Evolutionary conservation across 208 protist genomes (phyloP).

Genomic region (Trichomonas vaginalis): DNA sequence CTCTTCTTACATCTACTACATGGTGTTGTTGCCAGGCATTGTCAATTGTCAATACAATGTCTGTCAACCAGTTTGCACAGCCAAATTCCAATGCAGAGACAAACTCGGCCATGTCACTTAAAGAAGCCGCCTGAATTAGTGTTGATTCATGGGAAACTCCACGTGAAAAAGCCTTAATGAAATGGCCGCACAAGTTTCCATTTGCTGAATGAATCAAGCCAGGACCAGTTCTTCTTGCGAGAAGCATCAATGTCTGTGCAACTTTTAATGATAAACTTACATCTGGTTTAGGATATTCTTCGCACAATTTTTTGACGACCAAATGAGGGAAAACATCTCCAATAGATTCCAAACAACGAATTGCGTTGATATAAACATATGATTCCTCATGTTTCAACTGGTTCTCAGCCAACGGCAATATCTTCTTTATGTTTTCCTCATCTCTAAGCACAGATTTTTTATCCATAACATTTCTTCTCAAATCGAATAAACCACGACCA

Average conservation of each 20-base stretch:
- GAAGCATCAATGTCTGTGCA: neutral
- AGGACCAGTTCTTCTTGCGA: neutral
- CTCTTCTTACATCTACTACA: neutral
- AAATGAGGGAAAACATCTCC: constrained; percentile 11
- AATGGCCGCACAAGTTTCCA: neutral
- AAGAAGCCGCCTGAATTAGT: neutral
- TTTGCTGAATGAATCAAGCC: neutral
- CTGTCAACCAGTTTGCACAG: neutral
- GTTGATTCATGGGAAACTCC: neutral
- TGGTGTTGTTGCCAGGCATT: neutral
- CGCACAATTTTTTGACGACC: neutral
- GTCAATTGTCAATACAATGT: neutral
- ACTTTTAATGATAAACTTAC: neutral
- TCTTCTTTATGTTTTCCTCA: neutral
- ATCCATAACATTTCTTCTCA: neutral
- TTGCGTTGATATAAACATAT: neutral
- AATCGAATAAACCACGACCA: neutral
- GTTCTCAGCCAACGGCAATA: neutral
- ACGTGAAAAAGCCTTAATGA: neutral
- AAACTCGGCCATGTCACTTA: neutral
- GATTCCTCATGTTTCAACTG: neutral
- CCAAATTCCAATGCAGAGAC: neutral
- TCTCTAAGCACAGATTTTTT: neutral
- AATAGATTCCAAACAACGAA: neutral
- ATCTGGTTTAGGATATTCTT: neutral